Base-by-base conservation (phyloP, 805 yeast species). In the Nakazawaea populi region DNA sequence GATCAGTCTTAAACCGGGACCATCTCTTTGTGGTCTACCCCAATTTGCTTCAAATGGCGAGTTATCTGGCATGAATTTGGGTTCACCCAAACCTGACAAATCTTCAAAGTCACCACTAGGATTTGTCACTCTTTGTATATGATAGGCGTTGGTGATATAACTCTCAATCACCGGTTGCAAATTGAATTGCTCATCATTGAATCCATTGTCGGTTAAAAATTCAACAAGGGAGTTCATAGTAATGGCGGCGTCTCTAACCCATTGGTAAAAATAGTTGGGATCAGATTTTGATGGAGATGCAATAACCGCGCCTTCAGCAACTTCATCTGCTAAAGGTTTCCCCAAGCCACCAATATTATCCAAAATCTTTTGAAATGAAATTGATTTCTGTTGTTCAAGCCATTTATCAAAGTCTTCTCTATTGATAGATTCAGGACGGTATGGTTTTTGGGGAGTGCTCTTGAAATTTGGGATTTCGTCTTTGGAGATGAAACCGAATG, bases 21-120 rank as follows among this genome's bases (percentile, higher is more conserved):
- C 98, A 65, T 92, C 98, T 53, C 89, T 77, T 67, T 92, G 98
- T 1, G 98, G 98, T 58, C 98, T 74, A 2, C 98, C 98, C 98
- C 98, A 92, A 36, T 71, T 64, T 2, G 70, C 83, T 5, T 65
- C 64, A 59, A 86, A 92, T 1, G 87, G 72, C 0, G 79, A 59
- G 28, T 85, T 83, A 62, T 89, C 78, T 4, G 83, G 80, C 63
- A 75, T 64, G 62, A 86, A 92, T 65, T 92, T 92, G 6, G 98
- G 97, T 64, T 92, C 98, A 2, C 97, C 98, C 35, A 91, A 71
- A 1, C 88, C 89, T 7, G 67, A 66, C 44, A 76, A 69, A 52
- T 71, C 72, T 9, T 69, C 65, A 56, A 79, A 80, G 1, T 65
- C 61, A 0, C 97, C 97, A 9, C 90, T 82, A 30, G 79, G 80